These are phyloP conservation scores for Tulasnella sp. DNA, from an alignment of 768 basidiomycete species.

Conservation along the genomic window DNA sequence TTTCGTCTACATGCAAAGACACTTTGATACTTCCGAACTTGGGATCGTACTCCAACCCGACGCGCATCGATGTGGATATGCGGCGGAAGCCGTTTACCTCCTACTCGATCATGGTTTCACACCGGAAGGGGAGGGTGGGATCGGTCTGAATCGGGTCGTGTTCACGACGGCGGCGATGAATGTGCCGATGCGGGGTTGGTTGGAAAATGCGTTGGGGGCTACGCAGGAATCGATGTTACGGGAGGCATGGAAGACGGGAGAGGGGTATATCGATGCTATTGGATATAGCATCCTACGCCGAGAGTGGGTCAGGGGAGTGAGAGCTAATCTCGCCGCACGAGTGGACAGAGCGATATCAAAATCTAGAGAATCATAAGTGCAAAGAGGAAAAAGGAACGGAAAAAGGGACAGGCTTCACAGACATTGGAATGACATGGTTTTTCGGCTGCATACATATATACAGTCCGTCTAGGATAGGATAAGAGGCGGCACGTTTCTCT, in stretches of 20 bases:
- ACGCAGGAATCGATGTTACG: slow-evolving; percentile 6
- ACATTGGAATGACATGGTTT: neutral
- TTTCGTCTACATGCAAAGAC: neutral
- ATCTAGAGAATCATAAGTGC: neutral
- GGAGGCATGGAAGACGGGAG: slow-evolving; percentile 16
- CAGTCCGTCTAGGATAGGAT: too few relatives aligned
- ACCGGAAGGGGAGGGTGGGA: neutral
- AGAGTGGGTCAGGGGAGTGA: neutral
- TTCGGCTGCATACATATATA: too few relatives aligned
- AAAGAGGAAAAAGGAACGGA: neutral
- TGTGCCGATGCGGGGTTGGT: slow-evolving; percentile 10
- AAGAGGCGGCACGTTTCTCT: too few relatives aligned
- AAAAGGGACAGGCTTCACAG: neutral
- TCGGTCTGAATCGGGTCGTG: slow-evolving; percentile 7
- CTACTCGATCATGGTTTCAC: slow-evolving; percentile 8
- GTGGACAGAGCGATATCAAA: neutral
- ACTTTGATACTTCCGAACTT: neutral
- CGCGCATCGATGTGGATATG: slow-evolving; percentile 8
- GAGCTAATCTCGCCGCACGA: neutral
- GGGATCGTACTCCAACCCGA: slow-evolving; percentile 13
- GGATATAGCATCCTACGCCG: slow-evolving; percentile 5
- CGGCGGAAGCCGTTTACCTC: slow-evolving; percentile 6
- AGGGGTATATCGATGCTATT: slow-evolving; percentile 4
- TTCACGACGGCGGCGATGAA: slow-evolving; percentile 11
- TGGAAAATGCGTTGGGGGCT: slow-evolving; percentile 4